These are phyloP conservation scores for Psilocybe mexicana DNA, from an alignment of 1,284 basidiomycete species.

Conservation along the genomic window DNA sequence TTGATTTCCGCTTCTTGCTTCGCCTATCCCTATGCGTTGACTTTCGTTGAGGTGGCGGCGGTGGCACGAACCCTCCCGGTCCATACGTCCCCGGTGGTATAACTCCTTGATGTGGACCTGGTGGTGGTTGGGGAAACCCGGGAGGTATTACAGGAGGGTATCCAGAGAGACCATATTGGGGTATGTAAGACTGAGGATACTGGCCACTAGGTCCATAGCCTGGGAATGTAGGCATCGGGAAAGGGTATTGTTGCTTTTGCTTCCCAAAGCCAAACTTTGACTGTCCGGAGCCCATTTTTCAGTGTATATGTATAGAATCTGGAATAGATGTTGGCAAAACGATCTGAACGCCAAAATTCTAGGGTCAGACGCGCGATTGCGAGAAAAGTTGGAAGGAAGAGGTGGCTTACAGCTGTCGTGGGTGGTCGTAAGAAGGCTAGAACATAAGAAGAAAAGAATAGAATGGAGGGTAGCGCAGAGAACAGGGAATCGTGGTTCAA, in stretches of 20 bases:
- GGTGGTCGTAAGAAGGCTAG: not conserved
- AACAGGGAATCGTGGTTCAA: not conserved
- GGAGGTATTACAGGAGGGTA: constrained; percentile 10
- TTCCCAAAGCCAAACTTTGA: constrained; percentile 9
- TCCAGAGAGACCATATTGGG: constrained; percentile 8
- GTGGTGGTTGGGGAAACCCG: constrained; percentile 13
- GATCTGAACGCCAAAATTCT: not conserved
- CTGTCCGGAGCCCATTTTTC: constrained; percentile 12
- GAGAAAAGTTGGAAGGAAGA: not conserved
- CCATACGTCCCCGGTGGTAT: constrained; percentile 20
- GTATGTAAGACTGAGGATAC: constrained; percentile 14
- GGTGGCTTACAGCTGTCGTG: not conserved
- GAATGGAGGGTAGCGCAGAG: constrained; percentile 4
- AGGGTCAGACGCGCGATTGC: not conserved
- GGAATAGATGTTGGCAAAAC: not conserved
- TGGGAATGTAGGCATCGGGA: not conserved
- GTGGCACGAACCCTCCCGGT: constrained; percentile 14
- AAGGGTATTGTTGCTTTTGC: constrained; percentile 12
- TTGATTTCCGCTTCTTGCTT: constrained; percentile 11
- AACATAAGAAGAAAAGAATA: not conserved
- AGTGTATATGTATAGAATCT: not conserved
- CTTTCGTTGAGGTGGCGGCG: constrained; percentile 16
- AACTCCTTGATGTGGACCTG: constrained; percentile 14
- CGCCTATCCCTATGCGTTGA: not conserved
- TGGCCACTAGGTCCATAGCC: constrained; percentile 1